phyloP scores from a whole-genome alignment of 331 rosid genomes.

The Rhamnella rubrinervis region DNA sequence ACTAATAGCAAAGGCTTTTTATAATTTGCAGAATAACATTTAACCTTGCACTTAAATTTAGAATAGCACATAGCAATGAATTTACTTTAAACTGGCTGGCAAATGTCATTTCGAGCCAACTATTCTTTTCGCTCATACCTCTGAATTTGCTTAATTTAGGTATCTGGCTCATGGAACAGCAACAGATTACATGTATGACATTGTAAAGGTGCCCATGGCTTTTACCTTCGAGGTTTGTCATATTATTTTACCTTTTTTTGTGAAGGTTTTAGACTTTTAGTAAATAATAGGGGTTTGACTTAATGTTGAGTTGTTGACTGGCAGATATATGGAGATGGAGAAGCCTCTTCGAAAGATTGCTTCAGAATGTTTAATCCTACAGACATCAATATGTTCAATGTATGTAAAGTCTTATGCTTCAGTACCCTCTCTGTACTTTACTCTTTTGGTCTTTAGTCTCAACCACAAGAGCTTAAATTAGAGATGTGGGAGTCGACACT shows the following conservation, averaged over 20 bases:
- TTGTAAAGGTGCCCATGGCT: slow-evolving; percentile 83
- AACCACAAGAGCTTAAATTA: neutral
- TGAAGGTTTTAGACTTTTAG: neutral
- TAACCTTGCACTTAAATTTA: neutral
- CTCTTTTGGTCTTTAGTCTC: neutral
- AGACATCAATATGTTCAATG: slow-evolving; percentile 58
- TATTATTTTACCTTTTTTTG: slow-evolving; percentile 8
- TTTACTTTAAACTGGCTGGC: no score
- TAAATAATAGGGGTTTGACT: neutral
- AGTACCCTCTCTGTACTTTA: neutral
- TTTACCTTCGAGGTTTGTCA: slow-evolving; percentile 94
- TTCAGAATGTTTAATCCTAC: slow-evolving; percentile 96
- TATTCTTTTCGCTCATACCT: neutral
- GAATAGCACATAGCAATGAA: no score
- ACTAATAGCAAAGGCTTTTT: neutral
- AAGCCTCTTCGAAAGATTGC: slow-evolving; percentile 83
- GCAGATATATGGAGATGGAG: slow-evolving; percentile 89
- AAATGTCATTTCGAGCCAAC: no score
- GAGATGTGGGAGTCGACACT: neutral
- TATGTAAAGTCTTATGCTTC: slow-evolving; percentile 39
- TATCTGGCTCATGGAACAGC: slow-evolving; percentile 99
- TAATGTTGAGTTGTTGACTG: slow-evolving; percentile 27
- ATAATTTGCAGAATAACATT: neutral
- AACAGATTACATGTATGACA: slow-evolving; percentile 95
- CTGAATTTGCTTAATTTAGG: slow-evolving; percentile 43